Evolutionary conservation across 345 rosid genomes (phyloP).

Genomic region (Punica granatum): DNA sequence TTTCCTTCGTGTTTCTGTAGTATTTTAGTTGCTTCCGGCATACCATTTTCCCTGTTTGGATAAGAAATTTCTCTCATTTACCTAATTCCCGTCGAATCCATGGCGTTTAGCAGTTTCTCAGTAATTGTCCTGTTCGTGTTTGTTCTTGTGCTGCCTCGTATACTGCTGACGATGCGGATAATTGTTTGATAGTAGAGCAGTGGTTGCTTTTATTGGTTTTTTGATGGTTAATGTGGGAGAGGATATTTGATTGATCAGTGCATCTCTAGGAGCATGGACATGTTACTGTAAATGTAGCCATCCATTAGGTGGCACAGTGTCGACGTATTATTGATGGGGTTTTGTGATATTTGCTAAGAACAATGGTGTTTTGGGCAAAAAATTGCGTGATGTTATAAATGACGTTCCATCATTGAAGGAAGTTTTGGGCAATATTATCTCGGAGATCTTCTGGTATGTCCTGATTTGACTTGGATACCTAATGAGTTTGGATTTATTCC

Average conservation of each 20-base stretch:
- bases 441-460: neutral
- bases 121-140: neutral
- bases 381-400: neutral
- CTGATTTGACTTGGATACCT: neutral
- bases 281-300: neutral
- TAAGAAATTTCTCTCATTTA: neutral
- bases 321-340: neutral
- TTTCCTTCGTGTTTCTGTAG: neutral
- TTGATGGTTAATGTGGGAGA: neutral
- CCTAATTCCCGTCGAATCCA: neutral
- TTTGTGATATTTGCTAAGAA: neutral
- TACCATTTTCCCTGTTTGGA: neutral
- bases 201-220: neutral
- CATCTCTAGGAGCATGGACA: neutral
- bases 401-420: neutral
- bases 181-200: neutral
- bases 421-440: neutral
- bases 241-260: neutral
- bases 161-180: neutral
- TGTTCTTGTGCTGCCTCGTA: neutral
- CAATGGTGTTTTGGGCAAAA: neutral
- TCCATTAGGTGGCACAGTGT: neutral
- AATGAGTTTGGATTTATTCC: conserved; percentile 1
- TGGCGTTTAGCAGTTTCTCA: neutral
- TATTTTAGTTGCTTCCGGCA: neutral